Evolutionary conservation across 2,329 filamentous ascomycete species (phyloP), one percentile per base, ranked within the genome.

Genomic region (Diaporthe sp.): DNA sequence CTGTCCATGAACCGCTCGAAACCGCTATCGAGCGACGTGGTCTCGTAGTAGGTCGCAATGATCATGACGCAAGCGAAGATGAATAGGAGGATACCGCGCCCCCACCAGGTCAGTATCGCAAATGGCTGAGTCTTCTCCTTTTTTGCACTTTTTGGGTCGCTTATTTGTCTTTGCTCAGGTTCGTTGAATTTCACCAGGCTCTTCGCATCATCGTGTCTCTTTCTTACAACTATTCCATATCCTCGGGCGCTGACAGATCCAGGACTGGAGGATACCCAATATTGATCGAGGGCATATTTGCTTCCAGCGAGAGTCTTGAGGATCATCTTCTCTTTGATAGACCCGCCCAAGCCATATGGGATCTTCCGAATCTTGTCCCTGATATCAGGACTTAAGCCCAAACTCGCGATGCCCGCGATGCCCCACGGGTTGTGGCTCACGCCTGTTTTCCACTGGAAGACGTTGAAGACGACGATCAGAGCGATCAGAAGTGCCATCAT

Each of bases 1-100:
- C 81, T 80, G 70, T 82, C 81, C 82, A 87, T 86, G 73, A 86
- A 86, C 1, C 75, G 77, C 72, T 86, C 84, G 45, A 86, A 87
- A 5, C 77, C 75, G 1, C 82, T 82, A 55, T 84, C 77, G 19
- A 78, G 79, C 0, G 80, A 79, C 0, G 82, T 84, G 50, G 77
- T 81, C 55, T 83, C 79, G 73, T 85, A 86, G 74, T 85, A 85
- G 12, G 66, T 50, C n/a, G 83, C 73, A 28, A 85, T 82, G 8
- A 85, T 57, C 8, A 78, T 76, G 42, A 84, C 73, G 19, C 83
- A 50, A 0, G 80, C 79, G 8, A 77, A 78, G n/a, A 83, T 61
- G 3, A 82, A 74, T 2, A 81, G 58, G 30, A 82, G 54, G 38
- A 81, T 7, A 79, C 22, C 78, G 50, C 25, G 76, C 33, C 57